A percentile compares a stretch with the other conserved stretches of the same genome.
Evolutionary conservation across 306 rosid genomes (phyloP).

Genomic region (Ammopiptanthus mongolicus): DNA sequence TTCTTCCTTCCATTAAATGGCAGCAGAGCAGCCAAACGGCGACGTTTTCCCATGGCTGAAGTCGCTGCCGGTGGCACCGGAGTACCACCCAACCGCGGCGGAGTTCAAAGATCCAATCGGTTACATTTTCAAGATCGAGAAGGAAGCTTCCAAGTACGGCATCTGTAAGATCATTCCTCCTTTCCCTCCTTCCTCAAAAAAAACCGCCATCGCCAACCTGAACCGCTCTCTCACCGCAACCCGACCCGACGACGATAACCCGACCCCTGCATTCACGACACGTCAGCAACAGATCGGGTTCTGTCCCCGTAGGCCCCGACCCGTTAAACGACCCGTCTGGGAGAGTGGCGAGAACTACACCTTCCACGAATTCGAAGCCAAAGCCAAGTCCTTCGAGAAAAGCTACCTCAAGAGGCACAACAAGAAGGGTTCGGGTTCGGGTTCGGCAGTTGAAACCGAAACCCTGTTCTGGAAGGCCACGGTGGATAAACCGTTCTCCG

Average conservation of each 20-base stretch:
- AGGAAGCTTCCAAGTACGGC: conserved; percentile 86
- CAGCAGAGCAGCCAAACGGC: conserved; percentile 56
- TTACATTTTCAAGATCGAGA: conserved; percentile 98
- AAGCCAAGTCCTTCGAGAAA: conserved; percentile 79
- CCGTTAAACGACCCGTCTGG: conserved; percentile 92
- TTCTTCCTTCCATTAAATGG: conserved; percentile 33
- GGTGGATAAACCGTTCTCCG: conserved; percentile 81
- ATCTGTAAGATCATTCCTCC: conserved; percentile 99
- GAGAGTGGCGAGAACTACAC: conserved; percentile 91
- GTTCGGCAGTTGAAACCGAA: conserved; percentile 62
- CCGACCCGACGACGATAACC: background rate
- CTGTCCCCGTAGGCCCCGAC: conserved; percentile 72
- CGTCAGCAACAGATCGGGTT: conserved; percentile 99
- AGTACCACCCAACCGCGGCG: conserved; percentile 60
- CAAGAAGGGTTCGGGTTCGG: conserved; percentile 26
- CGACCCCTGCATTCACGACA: conserved; percentile 79
- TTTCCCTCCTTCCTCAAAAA: conserved; percentile 64
- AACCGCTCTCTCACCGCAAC: conserved; percentile 40
- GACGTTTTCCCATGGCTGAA: conserved; percentile 89
- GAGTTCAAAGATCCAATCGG: conserved; percentile 98
- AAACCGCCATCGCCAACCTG: conserved; percentile 75
- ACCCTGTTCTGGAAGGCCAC: conserved; percentile 93
- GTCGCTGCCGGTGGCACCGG: conserved; percentile 87
- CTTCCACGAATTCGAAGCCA: conserved; percentile 64
- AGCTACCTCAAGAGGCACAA: conserved; percentile 45